Percentiles rank a stretch among this genome's conserved stretches.
Evolutionary conservation across 148 eudicot genomes (phyloP).

Genomic region (Rhododendron simsii): DNA sequence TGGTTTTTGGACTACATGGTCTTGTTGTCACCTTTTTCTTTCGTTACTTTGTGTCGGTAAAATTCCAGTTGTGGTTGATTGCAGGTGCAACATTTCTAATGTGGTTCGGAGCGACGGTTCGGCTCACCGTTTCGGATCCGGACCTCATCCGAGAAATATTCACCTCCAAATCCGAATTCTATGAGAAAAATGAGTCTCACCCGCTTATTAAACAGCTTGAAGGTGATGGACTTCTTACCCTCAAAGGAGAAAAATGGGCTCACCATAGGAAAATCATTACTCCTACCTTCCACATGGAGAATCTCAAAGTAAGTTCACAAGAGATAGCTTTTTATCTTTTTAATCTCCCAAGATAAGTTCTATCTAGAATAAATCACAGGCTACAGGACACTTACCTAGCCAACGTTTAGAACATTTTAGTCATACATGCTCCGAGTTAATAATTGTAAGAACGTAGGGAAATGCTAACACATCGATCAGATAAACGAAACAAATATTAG

Average conservation of each 20-base stretch:
- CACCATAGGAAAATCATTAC: conserved; percentile 90
- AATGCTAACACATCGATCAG: too few relatives aligned
- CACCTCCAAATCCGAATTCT: conserved; percentile 63
- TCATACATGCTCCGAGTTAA: too few relatives aligned
- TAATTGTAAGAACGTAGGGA: not conserved
- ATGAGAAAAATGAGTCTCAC: conserved; percentile 83
- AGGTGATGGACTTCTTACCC: conserved; percentile 82
- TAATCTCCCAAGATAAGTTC: not conserved
- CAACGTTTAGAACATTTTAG: not conserved
- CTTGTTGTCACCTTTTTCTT: not conserved
- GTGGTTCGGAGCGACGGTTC: conserved; percentile 92
- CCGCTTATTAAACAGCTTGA: conserved; percentile 74
- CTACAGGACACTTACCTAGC: not conserved
- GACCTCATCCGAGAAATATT: conserved; percentile 80
- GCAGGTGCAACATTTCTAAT: conserved; percentile 80
- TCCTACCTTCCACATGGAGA: conserved; percentile 91
- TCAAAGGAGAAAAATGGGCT: conserved; percentile 97
- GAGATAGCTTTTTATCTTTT: not conserved
- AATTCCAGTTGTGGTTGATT: not conserved
- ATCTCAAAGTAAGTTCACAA: conserved; percentile 61
- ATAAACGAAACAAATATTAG: too few relatives aligned
- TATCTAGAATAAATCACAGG: not conserved
- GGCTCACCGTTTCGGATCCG: conserved; percentile 77
- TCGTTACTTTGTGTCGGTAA: not conserved
- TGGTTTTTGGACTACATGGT: not conserved